These are phyloP conservation scores for Neurospora tetraspora DNA, from an alignment of 495 filamentous ascomycete species.

Conservation along the genomic window DNA sequence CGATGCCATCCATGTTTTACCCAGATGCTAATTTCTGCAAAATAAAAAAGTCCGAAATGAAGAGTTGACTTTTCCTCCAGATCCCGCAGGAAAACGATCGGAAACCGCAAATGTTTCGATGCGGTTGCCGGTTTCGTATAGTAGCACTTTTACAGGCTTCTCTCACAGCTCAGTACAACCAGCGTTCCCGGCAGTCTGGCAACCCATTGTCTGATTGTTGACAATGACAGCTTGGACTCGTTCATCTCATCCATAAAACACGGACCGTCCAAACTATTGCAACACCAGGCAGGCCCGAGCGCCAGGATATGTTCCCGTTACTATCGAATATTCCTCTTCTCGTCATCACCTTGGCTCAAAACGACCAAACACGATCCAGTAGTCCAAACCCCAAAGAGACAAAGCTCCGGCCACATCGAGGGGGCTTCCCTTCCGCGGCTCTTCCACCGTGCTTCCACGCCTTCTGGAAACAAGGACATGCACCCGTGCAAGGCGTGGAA, in stretches of 20 bases:
- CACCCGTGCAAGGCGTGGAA: not conserved
- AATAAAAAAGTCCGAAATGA: not conserved
- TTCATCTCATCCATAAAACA: not conserved
- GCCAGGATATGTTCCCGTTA: not conserved
- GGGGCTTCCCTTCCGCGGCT: not conserved
- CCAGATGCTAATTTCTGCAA: not conserved
- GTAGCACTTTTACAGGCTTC: not conserved
- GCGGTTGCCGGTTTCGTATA: not conserved
- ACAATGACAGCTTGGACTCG: not conserved
- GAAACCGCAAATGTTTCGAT: not conserved
- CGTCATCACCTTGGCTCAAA: not conserved
- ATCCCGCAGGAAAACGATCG: not conserved
- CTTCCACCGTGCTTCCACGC: not conserved
- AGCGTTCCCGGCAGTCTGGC: not conserved
- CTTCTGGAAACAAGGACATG: not conserved
- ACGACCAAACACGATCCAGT: not conserved
- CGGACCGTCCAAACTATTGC: not conserved
- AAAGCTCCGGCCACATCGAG: not conserved
- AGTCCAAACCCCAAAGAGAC: not conserved
- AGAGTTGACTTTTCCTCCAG: not conserved
- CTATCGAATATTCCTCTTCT: not conserved
- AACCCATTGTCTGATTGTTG: not conserved
- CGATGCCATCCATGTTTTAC: not conserved
- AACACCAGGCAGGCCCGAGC: not conserved
- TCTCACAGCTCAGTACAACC: not conserved